Evolutionary conservation across 2,329 filamentous ascomycete species (phyloP), one percentile per base, ranked within the genome.

Genomic region (Neoascochyta sp.): DNA sequence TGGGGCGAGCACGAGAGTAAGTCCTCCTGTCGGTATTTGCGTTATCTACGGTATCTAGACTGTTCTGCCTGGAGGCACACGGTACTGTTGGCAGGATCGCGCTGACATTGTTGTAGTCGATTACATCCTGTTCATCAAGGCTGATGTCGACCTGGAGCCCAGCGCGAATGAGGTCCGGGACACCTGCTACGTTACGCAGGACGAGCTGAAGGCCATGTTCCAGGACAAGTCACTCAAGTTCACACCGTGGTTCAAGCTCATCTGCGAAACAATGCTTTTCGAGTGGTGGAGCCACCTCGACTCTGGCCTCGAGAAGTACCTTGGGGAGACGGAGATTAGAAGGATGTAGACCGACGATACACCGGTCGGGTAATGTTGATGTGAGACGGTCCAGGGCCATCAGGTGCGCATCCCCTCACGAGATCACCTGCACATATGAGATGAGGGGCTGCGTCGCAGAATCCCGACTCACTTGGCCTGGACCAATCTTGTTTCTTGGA

Each of bases 191-290:
- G 89, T 95, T 39, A 81, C 81, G 13, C 75, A 85, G 22, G 81
- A 88, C 14, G 81, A 88, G 52, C 73, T 98, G 47, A 92, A 87
- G 73, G 62, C 75, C 49, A 86, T 90, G 74, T 95, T 98, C 64
- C 70, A 81, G 54, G 83, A 95, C 57, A 78, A 83, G 3, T 73
- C 68, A 30, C 73, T 94, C 51, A 84, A 82, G 54, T 96, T 96
- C 65, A 98, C 92, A 1, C 92, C 92, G 1, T 98, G 92, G 92
- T 98, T 98, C 74, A 95, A 95, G 74, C 81, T 98, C 49, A 96
- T 98, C 58, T 98, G 92, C 75, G 76, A 96, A 64, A 88, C 86
- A 27, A 89, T 96, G 86, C 77, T 98, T 22, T 98, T 94, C 54
- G 83, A 95, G 65, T 98, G 92, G 92, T 98, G 92, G 92, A 73